Evolutionary conservation across 78 protist species (phyloP).

Genomic region (Emiliania huxleyi): DNA sequence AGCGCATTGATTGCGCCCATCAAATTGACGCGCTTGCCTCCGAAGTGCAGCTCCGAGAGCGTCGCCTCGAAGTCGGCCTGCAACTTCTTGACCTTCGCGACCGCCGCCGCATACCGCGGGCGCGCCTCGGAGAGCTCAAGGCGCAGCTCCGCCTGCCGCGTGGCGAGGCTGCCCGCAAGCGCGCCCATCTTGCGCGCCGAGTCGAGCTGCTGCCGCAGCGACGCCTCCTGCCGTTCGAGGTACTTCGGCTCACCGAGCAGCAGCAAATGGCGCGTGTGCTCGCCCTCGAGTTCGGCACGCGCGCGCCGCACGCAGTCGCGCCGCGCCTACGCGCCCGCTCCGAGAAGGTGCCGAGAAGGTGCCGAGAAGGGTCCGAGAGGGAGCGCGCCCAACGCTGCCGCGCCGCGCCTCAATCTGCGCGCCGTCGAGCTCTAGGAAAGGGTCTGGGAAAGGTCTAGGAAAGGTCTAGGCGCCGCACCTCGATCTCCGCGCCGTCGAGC

Average conservation of each 20-base stretch:
- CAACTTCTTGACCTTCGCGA: background rate
- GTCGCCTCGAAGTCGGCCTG: background rate
- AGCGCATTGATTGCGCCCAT: background rate
- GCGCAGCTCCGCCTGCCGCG: background rate
- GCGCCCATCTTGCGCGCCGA: background rate
- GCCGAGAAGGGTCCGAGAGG: no score
- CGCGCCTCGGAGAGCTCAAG: background rate
- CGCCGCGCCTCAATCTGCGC: background rate
- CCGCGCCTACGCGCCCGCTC: no score
- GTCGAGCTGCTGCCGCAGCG: background rate
- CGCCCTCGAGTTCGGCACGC: background rate
- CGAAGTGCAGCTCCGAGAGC: background rate
- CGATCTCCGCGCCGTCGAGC: no score
- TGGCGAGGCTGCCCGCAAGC: background rate
- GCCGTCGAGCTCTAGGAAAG: background rate
- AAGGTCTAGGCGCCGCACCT: no score
- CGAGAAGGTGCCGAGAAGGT: no score
- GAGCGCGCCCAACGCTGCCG: no score
- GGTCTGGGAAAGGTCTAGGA: no score
- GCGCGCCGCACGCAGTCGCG: no score
- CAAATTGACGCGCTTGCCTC: background rate
- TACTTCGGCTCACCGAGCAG: background rate
- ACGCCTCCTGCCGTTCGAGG: background rate
- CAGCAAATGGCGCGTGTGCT: background rate
- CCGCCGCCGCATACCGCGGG: background rate